Evolutionary conservation across 2,329 filamentous ascomycete species (phyloP).

Genomic region (Stachybotrys chlorohalonatus): DNA sequence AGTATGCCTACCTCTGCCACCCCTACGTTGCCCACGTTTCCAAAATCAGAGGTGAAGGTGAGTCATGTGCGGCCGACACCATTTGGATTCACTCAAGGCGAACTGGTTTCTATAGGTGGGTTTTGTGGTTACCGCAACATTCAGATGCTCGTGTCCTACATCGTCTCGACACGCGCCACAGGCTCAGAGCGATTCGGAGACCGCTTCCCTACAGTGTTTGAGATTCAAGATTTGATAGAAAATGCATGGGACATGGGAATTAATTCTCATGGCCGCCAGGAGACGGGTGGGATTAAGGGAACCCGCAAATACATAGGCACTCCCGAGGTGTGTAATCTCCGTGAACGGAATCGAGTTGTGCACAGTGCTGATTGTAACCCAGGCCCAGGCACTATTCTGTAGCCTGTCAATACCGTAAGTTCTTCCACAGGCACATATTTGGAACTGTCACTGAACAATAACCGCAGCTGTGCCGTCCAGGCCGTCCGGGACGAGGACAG

Average conservation of each 20-base stretch:
- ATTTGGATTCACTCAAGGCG: not conserved
- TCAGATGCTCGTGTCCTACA: slow-evolving; percentile 79
- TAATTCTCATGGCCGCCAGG: slow-evolving; percentile 61
- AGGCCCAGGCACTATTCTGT: slow-evolving; percentile 73
- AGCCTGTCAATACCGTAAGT: slow-evolving; percentile 58
- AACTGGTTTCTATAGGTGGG: slow-evolving; percentile 43
- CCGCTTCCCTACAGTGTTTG: slow-evolving; percentile 64
- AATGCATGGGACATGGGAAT: slow-evolving; percentile 79
- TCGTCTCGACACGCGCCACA: slow-evolving; percentile 47
- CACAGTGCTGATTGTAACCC: not conserved
- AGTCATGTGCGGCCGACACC: not conserved
- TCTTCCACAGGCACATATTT: not conserved
- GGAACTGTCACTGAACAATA: not conserved
- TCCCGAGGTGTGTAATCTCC: slow-evolving; percentile 53
- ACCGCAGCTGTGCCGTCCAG: slow-evolving; percentile 48
- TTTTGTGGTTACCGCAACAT: slow-evolving; percentile 96
- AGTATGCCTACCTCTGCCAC: slow-evolving; percentile 72
- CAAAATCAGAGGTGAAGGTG: slow-evolving; percentile 68
- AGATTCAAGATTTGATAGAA: slow-evolving; percentile 82
- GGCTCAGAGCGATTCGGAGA: slow-evolving; percentile 53
- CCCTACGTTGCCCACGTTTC: slow-evolving; percentile 68
- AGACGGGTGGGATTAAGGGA: slow-evolving; percentile 80
- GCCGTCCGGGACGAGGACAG: slow-evolving; percentile 43
- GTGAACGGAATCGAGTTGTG: not conserved
- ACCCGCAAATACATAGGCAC: slow-evolving; percentile 96